phyloP scores from a whole-genome alignment of 129 eudicot genomes.

The Chrysanthemum seticuspe region DNA sequence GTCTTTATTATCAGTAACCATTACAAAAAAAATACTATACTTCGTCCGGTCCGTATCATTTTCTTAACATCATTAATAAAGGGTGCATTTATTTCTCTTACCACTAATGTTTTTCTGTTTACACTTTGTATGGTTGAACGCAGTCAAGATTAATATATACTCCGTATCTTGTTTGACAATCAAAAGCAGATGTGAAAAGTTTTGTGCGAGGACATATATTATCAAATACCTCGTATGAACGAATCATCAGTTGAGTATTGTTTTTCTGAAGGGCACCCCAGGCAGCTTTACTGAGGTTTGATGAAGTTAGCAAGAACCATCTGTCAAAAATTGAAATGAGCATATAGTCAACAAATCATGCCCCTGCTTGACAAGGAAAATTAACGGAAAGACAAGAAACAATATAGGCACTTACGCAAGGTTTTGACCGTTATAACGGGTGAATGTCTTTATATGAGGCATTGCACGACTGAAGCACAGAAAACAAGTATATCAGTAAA shows the following conservation, averaged over 20 bases:
- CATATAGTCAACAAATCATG: neutral
- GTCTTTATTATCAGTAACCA: neutral
- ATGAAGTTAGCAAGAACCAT: constrained; percentile 93
- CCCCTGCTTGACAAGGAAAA: neutral
- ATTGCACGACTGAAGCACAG: constrained; percentile 75
- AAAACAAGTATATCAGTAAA: constrained; percentile 2
- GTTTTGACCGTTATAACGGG: constrained; percentile 87
- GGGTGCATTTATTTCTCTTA: neutral
- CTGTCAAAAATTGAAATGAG: constrained; percentile 33
- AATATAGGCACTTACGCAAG: constrained; percentile 66
- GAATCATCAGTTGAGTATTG: constrained; percentile 92
- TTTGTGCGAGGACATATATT: neutral
- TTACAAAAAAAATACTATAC: neutral
- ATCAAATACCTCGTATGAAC: constrained; percentile 86
- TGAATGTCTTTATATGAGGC: constrained; percentile 97
- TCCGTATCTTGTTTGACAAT: constrained; percentile 1
- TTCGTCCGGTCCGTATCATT: neutral
- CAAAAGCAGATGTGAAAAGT: constrained; percentile 4
- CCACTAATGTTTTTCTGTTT: neutral
- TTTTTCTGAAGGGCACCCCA: constrained; percentile 99
- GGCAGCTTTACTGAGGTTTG: constrained; percentile 99
- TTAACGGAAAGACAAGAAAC: neutral
- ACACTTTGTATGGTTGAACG: constrained; percentile 6
- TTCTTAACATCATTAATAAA: neutral
- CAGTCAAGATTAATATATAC: neutral